Base-by-base conservation (phyloP, 176 grass and related monocot genomes). In the Alopecurus myosuroides region DNA sequence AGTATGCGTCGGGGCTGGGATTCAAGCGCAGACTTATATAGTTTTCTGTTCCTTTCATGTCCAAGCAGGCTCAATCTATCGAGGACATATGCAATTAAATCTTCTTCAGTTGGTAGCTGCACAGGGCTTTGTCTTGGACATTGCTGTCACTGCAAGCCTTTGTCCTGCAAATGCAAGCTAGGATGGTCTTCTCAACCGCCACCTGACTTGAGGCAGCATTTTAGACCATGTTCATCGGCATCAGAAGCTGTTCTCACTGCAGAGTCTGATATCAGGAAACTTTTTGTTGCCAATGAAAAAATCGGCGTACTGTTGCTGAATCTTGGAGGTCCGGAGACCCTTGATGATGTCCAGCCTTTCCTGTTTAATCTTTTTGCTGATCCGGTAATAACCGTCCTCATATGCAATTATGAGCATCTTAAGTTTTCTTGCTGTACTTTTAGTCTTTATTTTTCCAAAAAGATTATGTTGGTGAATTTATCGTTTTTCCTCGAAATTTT, bases 301-400 rank as follows among this genome's bases (percentile, higher is more conserved):
- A 86, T 99, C 4, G 97, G 93, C 62, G 97, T 99, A 48, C 91
- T 99, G 82, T 80, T 99, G 85, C 84, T 99, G 33, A 99, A 99
- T 94, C 91, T 99, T 33, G 97, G 97, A 74, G 97, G 97, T 13
- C 97, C 97, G 67, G 97, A 98, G 81, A 99, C 93, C 61, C 93
- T 96, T 49, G 93, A 99, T 48, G 97, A 99, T 85, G 93, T 99
- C 66, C 97, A 96, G 66, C 97, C 93, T 49, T 99, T 99, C 89
- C 86, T 99, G 77, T 99, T 96, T 84, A 99, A 99, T 91, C 97
- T 99, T 40, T 96, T 99, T 87, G 77, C 97, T 44, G 97, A 99
- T 82, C 97, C 97, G 77, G 97, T 99, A 94, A 90, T 84, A 80
- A 35, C 20, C 50, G 58, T 75, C 61, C 80, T 84, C 48, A 41